These are phyloP conservation scores for Daldinia concentrica DNA, from an alignment of 495 filamentous ascomycete species.

Conservation along the genomic window DNA sequence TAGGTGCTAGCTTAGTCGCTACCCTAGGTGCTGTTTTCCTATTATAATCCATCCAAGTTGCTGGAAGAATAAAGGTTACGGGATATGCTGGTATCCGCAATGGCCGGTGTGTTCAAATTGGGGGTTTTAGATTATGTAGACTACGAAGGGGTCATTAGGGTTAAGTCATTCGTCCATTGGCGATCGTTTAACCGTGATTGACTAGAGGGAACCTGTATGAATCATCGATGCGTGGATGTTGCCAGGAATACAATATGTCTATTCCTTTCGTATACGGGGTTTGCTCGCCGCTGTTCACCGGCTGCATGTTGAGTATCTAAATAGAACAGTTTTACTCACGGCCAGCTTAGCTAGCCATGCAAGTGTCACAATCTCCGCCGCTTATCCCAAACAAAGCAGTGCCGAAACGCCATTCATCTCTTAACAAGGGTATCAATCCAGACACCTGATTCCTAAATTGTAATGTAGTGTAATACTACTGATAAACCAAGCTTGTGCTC, in stretches of 20 bases:
- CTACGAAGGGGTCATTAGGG: background rate
- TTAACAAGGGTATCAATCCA: slow-evolving; percentile 25
- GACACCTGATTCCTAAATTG: slow-evolving; percentile 12
- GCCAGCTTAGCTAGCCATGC: background rate
- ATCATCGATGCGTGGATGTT: slow-evolving; percentile 13
- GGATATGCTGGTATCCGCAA: background rate
- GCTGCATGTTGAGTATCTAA: background rate
- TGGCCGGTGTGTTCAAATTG: background rate
- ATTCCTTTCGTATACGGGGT: slow-evolving; percentile 15
- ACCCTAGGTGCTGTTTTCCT: slow-evolving; percentile 67
- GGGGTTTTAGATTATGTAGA: background rate
- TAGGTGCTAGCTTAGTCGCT: slow-evolving; percentile 71
- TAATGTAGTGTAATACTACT: background rate
- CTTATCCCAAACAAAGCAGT: background rate
- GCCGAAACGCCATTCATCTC: slow-evolving; percentile 7
- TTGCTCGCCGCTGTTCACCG: background rate
- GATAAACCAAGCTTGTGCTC: background rate
- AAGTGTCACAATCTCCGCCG: background rate
- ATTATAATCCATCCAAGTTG: slow-evolving; percentile 37
- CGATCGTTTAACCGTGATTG: background rate
- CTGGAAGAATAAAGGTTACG: background rate
- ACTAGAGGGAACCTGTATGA: slow-evolving; percentile 10
- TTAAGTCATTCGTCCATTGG: background rate
- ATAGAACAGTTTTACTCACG: background rate
- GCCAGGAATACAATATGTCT: slow-evolving; percentile 20